phyloP scores from a whole-genome alignment of 305 asterid genomes.

The Solanum aculeatissimum region DNA sequence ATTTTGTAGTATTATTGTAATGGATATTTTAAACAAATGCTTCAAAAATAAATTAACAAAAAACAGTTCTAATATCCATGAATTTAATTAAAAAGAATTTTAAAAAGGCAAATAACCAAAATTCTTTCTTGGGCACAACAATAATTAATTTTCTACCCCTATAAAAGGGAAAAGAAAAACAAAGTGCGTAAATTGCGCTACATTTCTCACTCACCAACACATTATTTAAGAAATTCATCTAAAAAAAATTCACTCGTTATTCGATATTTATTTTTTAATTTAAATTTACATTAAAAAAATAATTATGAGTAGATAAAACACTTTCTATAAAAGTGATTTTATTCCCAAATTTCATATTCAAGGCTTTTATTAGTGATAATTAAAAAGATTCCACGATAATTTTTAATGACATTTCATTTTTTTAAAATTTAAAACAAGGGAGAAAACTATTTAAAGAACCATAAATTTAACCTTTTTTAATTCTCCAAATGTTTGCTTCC shows the following conservation, averaged over 20 bases:
- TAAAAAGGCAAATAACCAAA: neutral
- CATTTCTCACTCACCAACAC: neutral
- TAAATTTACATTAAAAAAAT: neutral
- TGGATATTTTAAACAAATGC: neutral
- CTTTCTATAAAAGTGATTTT: neutral
- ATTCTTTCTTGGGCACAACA: neutral
- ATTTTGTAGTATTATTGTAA: neutral
- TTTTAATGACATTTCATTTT: neutral
- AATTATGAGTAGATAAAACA: rapidly evolving
- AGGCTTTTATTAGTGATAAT: neutral
- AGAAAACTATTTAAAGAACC: neutral
- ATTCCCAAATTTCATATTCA: neutral
- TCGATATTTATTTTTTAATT: neutral
- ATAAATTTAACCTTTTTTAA: neutral
- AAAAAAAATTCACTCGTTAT: neutral
- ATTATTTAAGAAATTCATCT: neutral
- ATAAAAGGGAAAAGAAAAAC: neutral
- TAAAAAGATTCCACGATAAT: neutral
- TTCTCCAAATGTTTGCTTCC: neutral
- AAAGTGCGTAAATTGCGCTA: neutral
- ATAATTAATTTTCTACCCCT: neutral
- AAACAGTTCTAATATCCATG: neutral
- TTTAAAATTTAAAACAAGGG: neutral
- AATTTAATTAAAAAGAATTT: neutral
- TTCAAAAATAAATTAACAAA: neutral